Percentiles rank a stretch among this genome's conserved stretches.
Conservation (phyloP, 192 early-diverging fungal genomes). For the Spizellomyces punctatus region DNA sequence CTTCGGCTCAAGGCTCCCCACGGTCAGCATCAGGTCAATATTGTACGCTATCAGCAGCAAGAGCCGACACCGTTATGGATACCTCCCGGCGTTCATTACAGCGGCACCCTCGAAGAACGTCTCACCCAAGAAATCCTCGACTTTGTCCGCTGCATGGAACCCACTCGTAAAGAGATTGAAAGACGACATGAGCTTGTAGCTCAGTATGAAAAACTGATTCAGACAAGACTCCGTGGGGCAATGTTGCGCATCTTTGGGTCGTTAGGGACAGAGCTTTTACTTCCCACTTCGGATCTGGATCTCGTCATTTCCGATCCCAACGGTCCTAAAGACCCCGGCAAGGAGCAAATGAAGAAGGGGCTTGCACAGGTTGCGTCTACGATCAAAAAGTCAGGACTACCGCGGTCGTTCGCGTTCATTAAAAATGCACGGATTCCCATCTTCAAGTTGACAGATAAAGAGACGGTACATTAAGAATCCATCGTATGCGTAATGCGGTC, state of each 20-base stretch:
- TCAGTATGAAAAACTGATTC: not conserved
- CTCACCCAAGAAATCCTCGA: slow-evolving; percentile 22
- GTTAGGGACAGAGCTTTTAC: slow-evolving; percentile 1
- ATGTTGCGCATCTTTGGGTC: slow-evolving; percentile 19
- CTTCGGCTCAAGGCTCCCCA: not conserved
- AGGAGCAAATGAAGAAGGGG: no score
- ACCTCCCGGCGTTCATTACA: not conserved
- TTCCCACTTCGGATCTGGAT: slow-evolving; percentile 21
- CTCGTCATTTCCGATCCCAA: slow-evolving; percentile 21
- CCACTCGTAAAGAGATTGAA: slow-evolving; percentile 3
- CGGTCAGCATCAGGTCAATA: not conserved
- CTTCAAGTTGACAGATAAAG: not conserved
- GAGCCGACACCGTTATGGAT: slow-evolving; percentile 1
- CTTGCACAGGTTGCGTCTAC: no score
- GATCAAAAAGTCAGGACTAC: no score
- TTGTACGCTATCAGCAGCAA: not conserved
- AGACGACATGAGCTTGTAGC: not conserved
- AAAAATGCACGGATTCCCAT: not conserved
- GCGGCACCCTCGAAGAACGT: slow-evolving; percentile 20
- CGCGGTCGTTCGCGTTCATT: no score
- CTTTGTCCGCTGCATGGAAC: slow-evolving; percentile 15
- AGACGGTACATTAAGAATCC: not conserved
- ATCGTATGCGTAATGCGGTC: not conserved
- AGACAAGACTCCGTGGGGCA: not conserved
- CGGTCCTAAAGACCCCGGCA: not conserved